Evolutionary conservation across 208 protist genomes (phyloP).

Genomic region (Porcisia deanei): DNA sequence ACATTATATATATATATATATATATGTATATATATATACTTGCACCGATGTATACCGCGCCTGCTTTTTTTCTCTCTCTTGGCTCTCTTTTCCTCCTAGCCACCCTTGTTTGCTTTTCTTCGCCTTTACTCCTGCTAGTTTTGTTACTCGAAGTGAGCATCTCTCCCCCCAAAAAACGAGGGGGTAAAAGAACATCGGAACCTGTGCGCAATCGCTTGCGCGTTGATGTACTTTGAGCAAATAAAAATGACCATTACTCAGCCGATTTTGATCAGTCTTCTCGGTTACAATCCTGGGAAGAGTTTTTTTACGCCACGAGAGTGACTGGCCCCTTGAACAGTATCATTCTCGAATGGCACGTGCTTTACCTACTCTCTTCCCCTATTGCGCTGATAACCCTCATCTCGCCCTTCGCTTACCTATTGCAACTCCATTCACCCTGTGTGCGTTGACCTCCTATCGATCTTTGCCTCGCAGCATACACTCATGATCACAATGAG

Average conservation of each 20-base stretch:
- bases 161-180: neutral
- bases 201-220: neutral
- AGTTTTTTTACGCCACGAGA: neutral
- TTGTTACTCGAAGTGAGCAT: neutral
- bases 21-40: neutral
- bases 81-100: neutral
- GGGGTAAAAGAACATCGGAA: neutral
- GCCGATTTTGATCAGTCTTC: neutral
- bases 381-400: neutral
- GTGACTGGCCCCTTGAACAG: neutral
- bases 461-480: neutral
- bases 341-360: neutral
- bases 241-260: no score
- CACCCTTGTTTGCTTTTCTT: neutral
- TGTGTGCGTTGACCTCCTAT: neutral
- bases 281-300: neutral
- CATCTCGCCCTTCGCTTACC: neutral
- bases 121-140: neutral
- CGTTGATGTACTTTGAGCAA: no score
- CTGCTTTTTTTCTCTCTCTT: neutral
- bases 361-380: neutral
- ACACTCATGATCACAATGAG: slow-evolving; percentile 7
- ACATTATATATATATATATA: neutral
- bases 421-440: neutral
- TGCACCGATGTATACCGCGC: neutral